phyloP scores from a whole-genome alignment of 257 asterid species.

The Capsicum chinense region DNA sequence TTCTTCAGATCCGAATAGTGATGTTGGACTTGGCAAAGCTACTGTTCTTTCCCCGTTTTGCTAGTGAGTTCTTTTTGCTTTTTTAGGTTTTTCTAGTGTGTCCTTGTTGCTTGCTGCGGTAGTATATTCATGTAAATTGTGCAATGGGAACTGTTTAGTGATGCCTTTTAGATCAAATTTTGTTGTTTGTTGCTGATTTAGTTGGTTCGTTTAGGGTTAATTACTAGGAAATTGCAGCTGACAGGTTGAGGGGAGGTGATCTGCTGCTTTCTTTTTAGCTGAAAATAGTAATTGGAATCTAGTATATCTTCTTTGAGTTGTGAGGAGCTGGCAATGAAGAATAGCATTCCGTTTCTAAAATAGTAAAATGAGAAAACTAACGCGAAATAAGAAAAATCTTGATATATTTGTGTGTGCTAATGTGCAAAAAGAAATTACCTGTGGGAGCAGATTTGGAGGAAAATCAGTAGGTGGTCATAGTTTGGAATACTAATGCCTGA shows the following conservation, averaged over 20 bases:
- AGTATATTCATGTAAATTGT: background rate
- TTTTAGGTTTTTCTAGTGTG: background rate
- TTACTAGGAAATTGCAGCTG: background rate
- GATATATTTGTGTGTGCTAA: background rate
- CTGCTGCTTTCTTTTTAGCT: background rate
- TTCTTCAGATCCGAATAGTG: constrained; percentile 53
- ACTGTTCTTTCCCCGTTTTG: constrained; percentile 36
- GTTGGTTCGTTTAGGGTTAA: constrained; percentile 20
- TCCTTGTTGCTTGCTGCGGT: background rate
- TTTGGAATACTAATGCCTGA: background rate
- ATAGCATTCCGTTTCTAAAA: background rate
- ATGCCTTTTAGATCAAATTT: background rate
- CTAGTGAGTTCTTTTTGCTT: constrained; percentile 47
- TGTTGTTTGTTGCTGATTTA: background rate
- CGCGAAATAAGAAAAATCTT: background rate
- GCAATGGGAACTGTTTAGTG: background rate
- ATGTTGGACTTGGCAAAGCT: constrained; percentile 45
- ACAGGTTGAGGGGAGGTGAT: background rate
- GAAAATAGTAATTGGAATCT: background rate
- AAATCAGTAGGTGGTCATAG: background rate
- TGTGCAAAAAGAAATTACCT: background rate
- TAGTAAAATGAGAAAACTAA: background rate
- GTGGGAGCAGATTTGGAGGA: background rate
- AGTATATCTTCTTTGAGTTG: background rate
- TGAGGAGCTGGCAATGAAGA: constrained; percentile 18